phyloP scores from a whole-genome alignment of 192 early-diverging fungal genomes.

The Phycomyces blakesleeanus region DNA sequence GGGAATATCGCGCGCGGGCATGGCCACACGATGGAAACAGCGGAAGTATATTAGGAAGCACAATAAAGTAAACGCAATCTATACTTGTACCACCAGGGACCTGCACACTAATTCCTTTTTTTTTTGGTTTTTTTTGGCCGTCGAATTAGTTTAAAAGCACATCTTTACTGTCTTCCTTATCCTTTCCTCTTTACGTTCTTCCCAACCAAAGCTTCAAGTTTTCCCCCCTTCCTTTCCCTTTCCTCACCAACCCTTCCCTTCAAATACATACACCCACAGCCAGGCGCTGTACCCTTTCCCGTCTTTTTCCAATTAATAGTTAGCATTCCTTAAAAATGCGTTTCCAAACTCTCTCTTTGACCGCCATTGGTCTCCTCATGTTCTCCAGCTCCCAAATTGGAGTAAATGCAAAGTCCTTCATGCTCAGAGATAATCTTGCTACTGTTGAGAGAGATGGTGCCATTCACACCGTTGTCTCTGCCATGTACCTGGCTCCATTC shows the following conservation, averaged over 20 bases:
- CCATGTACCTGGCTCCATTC: conserved; percentile 4
- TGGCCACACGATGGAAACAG: not conserved
- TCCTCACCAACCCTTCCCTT: not conserved
- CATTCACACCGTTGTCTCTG: conserved; percentile 1
- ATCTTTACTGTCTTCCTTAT: not conserved
- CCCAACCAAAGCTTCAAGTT: conserved; percentile 4
- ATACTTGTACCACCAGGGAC: conserved; percentile 9
- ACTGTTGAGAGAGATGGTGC: not conserved
- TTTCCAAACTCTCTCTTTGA: conserved; percentile 19
- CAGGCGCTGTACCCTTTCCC: not conserved
- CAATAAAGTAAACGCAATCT: conserved; percentile 20
- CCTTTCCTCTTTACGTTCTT: conserved; percentile 7
- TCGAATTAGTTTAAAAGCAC: not conserved
- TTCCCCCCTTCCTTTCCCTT: not conserved
- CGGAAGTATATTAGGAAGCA: not conserved
- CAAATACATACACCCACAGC: not conserved
- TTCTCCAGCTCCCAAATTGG: conserved; percentile 10
- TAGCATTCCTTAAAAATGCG: conserved; percentile 1
- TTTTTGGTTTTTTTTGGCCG: not conserved
- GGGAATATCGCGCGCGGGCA: not conserved
- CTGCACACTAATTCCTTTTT: not conserved
- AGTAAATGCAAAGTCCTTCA: not conserved
- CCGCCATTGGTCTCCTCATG: conserved; percentile 12
- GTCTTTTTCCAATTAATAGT: not conserved
- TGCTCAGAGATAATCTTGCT: not conserved